phyloP scores from a whole-genome alignment of 768 basidiomycete genomes.

The Kwoniella europaea region DNA sequence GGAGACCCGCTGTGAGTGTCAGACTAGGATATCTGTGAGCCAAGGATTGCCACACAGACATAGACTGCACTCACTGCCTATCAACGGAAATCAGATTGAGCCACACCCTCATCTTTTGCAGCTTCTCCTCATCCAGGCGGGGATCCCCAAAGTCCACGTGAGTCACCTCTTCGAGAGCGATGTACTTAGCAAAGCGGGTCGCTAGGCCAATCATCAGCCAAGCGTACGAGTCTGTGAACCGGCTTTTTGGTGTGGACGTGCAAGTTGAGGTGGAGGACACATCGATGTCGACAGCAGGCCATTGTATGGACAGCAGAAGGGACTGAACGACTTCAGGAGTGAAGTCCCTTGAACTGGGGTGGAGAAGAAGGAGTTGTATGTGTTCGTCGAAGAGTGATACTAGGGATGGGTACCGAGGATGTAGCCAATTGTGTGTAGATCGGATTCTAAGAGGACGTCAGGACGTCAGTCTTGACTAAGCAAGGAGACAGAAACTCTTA shows the following conservation, averaged over 20 bases:
- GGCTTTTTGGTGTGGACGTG: not conserved
- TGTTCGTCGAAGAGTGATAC: not conserved
- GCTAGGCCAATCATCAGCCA: not conserved
- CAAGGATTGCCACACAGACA: not conserved
- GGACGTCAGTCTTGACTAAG: not conserved
- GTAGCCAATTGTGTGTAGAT: not conserved
- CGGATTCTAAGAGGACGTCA: not conserved
- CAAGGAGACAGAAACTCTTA: not conserved
- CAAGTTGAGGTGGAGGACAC: not conserved
- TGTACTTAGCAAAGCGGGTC: not conserved
- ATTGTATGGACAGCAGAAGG: not conserved
- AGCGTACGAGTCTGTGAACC: not conserved
- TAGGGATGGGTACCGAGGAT: not conserved
- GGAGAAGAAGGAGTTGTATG: not conserved
- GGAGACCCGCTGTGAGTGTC: not conserved
- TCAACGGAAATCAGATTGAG: not conserved
- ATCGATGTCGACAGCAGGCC: not conserved
- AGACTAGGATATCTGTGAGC: not conserved
- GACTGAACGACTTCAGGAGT: not conserved
- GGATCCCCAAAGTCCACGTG: not conserved
- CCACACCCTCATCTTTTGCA: not conserved
- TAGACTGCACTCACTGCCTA: not conserved
- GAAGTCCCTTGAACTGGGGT: not conserved
- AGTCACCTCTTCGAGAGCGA: not conserved
- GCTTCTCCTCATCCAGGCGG: not conserved